These are phyloP conservation scores for Paramecium primaurelia DNA, from an alignment of 73 alveolate species.

Conservation along the genomic window DNA sequence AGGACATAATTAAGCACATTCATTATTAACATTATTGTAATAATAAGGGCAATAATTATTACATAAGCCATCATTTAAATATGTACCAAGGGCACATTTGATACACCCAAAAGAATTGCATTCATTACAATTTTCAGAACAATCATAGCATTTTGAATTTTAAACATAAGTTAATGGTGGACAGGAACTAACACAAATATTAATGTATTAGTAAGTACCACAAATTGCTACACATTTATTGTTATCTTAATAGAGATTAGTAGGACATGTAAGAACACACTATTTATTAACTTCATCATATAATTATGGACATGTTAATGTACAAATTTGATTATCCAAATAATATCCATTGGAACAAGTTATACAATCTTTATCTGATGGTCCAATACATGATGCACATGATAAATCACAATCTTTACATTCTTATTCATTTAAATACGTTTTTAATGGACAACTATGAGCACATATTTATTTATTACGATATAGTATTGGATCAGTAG, in stretches of 20 bases:
- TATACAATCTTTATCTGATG: neutral
- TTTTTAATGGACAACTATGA: neutral
- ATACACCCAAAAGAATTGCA: neutral
- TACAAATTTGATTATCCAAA: neutral
- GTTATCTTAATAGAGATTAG: neutral
- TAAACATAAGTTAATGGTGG: neutral
- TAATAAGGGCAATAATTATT: neutral
- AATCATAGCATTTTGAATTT: neutral
- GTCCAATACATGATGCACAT: neutral
- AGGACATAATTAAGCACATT: neutral
- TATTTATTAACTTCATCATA: neutral
- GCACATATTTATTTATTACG: neutral
- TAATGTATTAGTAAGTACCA: neutral
- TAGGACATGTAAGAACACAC: neutral
- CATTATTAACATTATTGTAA: neutral
- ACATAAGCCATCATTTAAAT: neutral
- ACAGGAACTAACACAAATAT: neutral
- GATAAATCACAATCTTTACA: neutral
- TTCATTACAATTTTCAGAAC: neutral
- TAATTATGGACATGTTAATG: neutral
- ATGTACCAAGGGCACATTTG: neutral
- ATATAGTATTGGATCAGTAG: neutral
- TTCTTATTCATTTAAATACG: neutral
- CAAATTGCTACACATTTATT: neutral
- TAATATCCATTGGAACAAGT: neutral